These are phyloP conservation scores for Fomitopsis pulvina DNA, from an alignment of 768 basidiomycete genomes.

Conservation along the genomic window DNA sequence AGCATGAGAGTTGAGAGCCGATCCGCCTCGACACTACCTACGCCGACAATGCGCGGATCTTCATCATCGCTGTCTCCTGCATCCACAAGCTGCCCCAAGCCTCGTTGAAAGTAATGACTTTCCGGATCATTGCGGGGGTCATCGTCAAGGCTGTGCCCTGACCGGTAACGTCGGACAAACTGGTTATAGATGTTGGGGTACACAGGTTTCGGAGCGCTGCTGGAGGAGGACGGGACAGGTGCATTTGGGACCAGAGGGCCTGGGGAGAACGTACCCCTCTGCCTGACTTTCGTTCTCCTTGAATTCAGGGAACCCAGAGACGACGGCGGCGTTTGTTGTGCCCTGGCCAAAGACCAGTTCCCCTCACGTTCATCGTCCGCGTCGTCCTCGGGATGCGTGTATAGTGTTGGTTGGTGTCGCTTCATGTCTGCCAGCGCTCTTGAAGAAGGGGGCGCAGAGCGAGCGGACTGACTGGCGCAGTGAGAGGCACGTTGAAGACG, in stretches of 20 bases:
- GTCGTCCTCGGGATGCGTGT: slow-evolving; percentile 55
- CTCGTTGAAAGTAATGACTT: slow-evolving; percentile 72
- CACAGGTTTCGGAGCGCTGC: slow-evolving; percentile 27
- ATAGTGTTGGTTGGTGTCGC: slow-evolving; percentile 63
- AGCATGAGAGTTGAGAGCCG: slow-evolving; percentile 44
- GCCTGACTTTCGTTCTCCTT: slow-evolving; percentile 23
- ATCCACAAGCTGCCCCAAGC: slow-evolving; percentile 59
- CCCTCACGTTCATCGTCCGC: slow-evolving; percentile 43
- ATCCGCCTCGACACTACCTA: slow-evolving; percentile 41
- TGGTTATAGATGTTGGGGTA: slow-evolving; percentile 70
- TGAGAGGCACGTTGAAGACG: neutral
- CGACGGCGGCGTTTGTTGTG: slow-evolving; percentile 19
- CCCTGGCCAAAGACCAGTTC: slow-evolving; percentile 27
- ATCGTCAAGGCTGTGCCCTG: slow-evolving; percentile 52
- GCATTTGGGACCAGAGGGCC: slow-evolving; percentile 20
- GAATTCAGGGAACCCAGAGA: slow-evolving; percentile 15
- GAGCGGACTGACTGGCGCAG: slow-evolving; percentile 2
- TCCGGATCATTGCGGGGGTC: slow-evolving; percentile 79
- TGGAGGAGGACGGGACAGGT: slow-evolving; percentile 23
- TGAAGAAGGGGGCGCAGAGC: neutral
- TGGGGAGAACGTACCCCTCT: slow-evolving; percentile 25
- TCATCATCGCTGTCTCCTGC: slow-evolving; percentile 77
- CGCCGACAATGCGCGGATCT: slow-evolving; percentile 39
- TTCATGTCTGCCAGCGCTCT: slow-evolving; percentile 29
- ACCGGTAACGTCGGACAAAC: slow-evolving; percentile 71